Conservation (phyloP, 1,284 basidiomycete species). For the Cryptococcus sp. region DNA sequence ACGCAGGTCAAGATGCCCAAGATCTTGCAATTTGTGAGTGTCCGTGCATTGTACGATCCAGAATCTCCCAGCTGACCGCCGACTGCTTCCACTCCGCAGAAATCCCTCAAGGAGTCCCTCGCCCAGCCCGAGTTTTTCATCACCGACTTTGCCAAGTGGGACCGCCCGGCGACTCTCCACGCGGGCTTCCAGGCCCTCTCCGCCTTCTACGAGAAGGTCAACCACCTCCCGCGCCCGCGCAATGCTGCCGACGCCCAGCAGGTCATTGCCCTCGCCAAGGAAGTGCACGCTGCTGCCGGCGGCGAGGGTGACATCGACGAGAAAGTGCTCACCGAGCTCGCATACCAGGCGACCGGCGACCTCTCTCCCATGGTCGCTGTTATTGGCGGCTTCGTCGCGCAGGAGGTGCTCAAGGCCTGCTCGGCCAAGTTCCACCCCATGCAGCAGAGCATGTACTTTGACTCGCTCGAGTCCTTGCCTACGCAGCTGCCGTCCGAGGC, state of each 20-base stretch:
- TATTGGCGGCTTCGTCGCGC: slow-evolving; percentile 95
- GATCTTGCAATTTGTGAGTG: slow-evolving; percentile 80
- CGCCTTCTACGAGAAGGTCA: slow-evolving; percentile 66
- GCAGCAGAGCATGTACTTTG: slow-evolving; percentile 94
- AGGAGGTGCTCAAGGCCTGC: slow-evolving; percentile 95
- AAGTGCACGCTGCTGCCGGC: slow-evolving; percentile 57
- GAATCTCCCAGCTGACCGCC: neutral
- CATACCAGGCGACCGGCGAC: slow-evolving; percentile 93
- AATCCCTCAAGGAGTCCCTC: slow-evolving; percentile 86
- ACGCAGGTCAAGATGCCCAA: slow-evolving; percentile 99
- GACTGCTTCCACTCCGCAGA: slow-evolving; percentile 57
- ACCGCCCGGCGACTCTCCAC: slow-evolving; percentile 85
- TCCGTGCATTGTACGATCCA: neutral
- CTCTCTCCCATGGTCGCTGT: slow-evolving; percentile 89
- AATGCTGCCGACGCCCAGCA: slow-evolving; percentile 75
- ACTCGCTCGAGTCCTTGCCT: slow-evolving; percentile 93
- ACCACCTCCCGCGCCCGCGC: slow-evolving; percentile 75
- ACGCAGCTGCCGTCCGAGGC: slow-evolving; percentile 69
- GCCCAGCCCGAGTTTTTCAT: slow-evolving; percentile 83
- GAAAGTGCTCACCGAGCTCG: slow-evolving; percentile 70
- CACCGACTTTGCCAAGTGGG: slow-evolving; percentile 97
- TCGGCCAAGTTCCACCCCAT: slow-evolving; percentile 99
- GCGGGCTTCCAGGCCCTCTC: slow-evolving; percentile 93
- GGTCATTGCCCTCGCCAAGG: slow-evolving; percentile 73
- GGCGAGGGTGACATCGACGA: slow-evolving; percentile 70